phyloP scores from a whole-genome alignment of 1,139 yeast genomes.

The Pichiaceae sp. region DNA sequence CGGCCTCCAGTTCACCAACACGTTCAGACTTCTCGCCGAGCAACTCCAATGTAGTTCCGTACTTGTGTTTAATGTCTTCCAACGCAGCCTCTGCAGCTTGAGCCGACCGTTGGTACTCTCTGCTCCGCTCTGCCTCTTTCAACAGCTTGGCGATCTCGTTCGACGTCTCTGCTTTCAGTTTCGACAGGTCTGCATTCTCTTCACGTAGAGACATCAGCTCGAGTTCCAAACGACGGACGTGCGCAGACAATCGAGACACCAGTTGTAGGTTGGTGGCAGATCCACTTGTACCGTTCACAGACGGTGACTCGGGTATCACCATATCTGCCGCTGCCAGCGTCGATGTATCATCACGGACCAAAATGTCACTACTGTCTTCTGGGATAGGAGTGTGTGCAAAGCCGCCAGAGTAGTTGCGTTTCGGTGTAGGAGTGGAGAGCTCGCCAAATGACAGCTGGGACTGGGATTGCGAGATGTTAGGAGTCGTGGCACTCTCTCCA shows the following conservation, averaged over 20 bases:
- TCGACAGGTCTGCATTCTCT: slow-evolving; percentile 44
- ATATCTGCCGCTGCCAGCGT: not conserved
- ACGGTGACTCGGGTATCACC: not conserved
- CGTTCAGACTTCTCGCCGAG: slow-evolving; percentile 86
- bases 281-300: not conserved
- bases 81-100: slow-evolving; percentile 30
- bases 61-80: slow-evolving; percentile 31
- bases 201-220: slow-evolving; percentile 63
- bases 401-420: not conserved
- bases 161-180: slow-evolving; percentile 61
- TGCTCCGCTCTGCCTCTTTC: slow-evolving; percentile 44
- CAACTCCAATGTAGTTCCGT: slow-evolving; percentile 61
- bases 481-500: slow-evolving; percentile 26
- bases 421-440: not conserved
- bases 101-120: slow-evolving; percentile 29
- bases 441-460: slow-evolving; percentile 9
- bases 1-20: slow-evolving; percentile 81
- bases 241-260: slow-evolving; percentile 64
- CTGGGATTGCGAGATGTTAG: slow-evolving; percentile 15
- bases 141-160: slow-evolving; percentile 53
- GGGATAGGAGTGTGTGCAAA: too few species aligned
- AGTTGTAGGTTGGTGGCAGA: slow-evolving; percentile 43
- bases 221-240: slow-evolving; percentile 69
- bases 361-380: not conserved
- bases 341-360: not conserved